Conservation (phyloP, 192 early-diverging fungal species). For the Coemansia sp. region DNA sequence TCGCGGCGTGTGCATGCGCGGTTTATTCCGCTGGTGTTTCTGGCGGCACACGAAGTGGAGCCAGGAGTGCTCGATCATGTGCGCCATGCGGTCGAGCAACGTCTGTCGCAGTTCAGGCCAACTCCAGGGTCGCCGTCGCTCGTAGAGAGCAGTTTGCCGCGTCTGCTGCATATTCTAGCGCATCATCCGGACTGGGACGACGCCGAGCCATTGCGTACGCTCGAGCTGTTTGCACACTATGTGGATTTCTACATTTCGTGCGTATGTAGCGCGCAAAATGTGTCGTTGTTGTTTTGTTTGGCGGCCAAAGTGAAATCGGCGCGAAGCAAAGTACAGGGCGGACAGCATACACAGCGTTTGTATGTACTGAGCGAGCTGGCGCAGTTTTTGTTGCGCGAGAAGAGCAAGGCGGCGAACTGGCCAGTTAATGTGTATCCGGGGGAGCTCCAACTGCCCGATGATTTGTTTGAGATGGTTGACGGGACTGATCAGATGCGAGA, state of each 20-base stretch:
- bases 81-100: constrained; percentile 61
- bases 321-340: constrained; percentile 5
- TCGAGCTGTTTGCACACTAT: constrained; percentile 64
- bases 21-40: constrained; percentile 68
- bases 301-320: constrained; percentile 69
- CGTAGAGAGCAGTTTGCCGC: constrained; percentile 62
- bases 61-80: constrained; percentile 61
- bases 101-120: constrained; percentile 52
- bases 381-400: constrained; percentile 76
- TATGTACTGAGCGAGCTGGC: constrained; percentile 84
- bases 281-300: constrained; percentile 78
- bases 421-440: constrained; percentile 76
- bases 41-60: constrained; percentile 89
- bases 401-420: constrained; percentile 75
- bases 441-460: constrained; percentile 62
- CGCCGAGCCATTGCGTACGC: constrained; percentile 22
- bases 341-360: constrained; percentile 56
- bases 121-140: constrained; percentile 49
- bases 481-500: constrained; percentile 13
- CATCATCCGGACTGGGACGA: constrained; percentile 84
- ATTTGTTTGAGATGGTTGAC: constrained; percentile 60
- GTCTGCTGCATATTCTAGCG: constrained; percentile 74
- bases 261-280: constrained; percentile 77
- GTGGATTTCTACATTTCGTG: constrained; percentile 83
- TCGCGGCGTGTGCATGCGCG: constrained; percentile 63